Conservation (phyloP, 805 yeast genomes). For the Lachancea waltii region DNA sequence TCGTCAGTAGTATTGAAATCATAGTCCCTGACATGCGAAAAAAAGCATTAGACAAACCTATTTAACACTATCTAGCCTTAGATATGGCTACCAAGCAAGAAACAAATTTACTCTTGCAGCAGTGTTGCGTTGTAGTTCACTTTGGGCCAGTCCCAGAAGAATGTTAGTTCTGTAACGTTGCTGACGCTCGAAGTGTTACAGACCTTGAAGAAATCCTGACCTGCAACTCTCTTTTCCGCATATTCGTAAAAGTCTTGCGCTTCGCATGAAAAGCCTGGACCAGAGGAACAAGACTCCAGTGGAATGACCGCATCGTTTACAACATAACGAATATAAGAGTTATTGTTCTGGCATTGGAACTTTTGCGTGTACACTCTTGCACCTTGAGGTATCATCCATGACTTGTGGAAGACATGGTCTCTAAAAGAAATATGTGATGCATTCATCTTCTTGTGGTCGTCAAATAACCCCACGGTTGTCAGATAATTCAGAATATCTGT, state of each 20-base stretch:
- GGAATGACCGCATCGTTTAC: slow-evolving; percentile 55
- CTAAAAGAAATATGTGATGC: slow-evolving; percentile 39
- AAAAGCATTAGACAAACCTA: too few relatives aligned
- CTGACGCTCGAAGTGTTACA: slow-evolving; percentile 26
- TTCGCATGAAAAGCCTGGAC: slow-evolving; percentile 49
- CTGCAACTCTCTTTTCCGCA: slow-evolving; percentile 29
- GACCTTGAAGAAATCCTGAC: slow-evolving; percentile 27
- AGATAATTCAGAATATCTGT: slow-evolving; percentile 55
- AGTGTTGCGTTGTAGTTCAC: slow-evolving; percentile 17
- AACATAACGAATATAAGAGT: slow-evolving; percentile 41
- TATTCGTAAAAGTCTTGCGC: slow-evolving; percentile 31
- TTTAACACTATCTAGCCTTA: too few relatives aligned
- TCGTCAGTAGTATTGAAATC: too few relatives aligned
- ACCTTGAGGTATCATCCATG: slow-evolving; percentile 53
- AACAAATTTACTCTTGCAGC: background rate
- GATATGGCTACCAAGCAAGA: slow-evolving; percentile 14
- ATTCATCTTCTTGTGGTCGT: slow-evolving; percentile 35
- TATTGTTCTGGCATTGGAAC: slow-evolving; percentile 36
- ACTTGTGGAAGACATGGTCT: slow-evolving; percentile 41
- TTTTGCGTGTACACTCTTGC: slow-evolving; percentile 48
- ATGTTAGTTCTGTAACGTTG: slow-evolving; percentile 18
- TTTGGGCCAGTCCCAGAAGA: slow-evolving; percentile 19
- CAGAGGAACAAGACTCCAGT: slow-evolving; percentile 40
- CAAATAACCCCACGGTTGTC: slow-evolving; percentile 55
- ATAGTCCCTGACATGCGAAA: too few relatives aligned